Evolutionary conservation across 1,284 basidiomycete genomes (phyloP).

Genomic region (Cryptococcus neoformans): DNA sequence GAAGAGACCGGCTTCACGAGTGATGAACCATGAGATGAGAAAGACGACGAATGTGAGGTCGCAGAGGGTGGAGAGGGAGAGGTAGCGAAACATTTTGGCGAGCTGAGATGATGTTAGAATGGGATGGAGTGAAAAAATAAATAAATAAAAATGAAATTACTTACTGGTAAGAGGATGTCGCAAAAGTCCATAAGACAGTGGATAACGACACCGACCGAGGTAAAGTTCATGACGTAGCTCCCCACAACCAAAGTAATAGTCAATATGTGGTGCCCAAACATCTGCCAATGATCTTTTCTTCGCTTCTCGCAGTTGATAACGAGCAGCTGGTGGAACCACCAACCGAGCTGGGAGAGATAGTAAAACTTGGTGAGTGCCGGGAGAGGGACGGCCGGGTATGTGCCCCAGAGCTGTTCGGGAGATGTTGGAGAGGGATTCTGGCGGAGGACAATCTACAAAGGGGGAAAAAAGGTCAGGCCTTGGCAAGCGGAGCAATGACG

Average conservation of each 20-base stretch:
- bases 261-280: constrained; percentile 94
- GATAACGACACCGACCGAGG: constrained; percentile 80
- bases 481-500: not conserved
- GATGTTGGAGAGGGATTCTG: constrained; percentile 69
- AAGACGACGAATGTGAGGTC: constrained; percentile 78
- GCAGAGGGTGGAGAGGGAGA: constrained; percentile 63
- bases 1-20: constrained; percentile 75
- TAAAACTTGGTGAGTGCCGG: constrained; percentile 81
- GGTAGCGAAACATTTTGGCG: constrained; percentile 92
- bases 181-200: constrained; percentile 91
- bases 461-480: not conserved
- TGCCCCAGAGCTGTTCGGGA: constrained; percentile 69
- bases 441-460: constrained; percentile 71
- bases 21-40: constrained; percentile 82
- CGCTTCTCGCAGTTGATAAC: constrained; percentile 91
- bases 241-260: constrained; percentile 72
- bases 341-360: constrained; percentile 87
- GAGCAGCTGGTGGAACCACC: constrained; percentile 88
- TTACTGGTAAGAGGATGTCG: constrained; percentile 86
- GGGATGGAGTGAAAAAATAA: not conserved
- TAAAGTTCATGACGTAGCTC: constrained; percentile 81
- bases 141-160: constrained; percentile 43
- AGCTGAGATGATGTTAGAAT: constrained; percentile 52
- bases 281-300: constrained; percentile 90
- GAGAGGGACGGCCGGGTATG: constrained; percentile 78